Percentiles rank a stretch among this genome's conserved stretches.
Evolutionary conservation across 2,329 filamentous ascomycete genomes (phyloP).

Genomic region (Raffaelea deltoideospora): DNA sequence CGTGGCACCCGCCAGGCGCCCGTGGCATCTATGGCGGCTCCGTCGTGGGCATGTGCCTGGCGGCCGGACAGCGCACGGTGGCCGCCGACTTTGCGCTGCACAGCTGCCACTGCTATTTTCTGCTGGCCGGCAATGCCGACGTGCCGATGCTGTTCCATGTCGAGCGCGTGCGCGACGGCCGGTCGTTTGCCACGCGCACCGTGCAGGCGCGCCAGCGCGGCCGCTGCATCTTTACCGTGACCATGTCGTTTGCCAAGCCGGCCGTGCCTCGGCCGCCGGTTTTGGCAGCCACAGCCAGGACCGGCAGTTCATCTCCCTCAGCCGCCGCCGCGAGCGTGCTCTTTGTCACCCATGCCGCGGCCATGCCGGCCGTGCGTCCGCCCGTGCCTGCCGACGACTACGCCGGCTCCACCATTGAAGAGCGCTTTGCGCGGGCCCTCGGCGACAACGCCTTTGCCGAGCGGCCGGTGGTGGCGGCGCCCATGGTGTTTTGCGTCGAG

Average conservation of each 20-base stretch:
- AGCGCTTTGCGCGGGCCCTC: slow-evolving; percentile 20
- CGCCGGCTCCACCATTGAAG: slow-evolving; percentile 29
- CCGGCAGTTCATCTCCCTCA: too few species aligned
- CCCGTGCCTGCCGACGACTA: slow-evolving; percentile 20
- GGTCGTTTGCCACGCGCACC: slow-evolving; percentile 79
- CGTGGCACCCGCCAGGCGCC: slow-evolving; percentile 86
- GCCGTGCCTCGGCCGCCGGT: slow-evolving; percentile 32
- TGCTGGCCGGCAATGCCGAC: slow-evolving; percentile 72
- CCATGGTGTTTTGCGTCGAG: too few species aligned
- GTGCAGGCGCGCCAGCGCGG: slow-evolving; percentile 90
- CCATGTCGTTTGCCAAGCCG: slow-evolving; percentile 70
- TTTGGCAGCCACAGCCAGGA: slow-evolving; percentile 46
- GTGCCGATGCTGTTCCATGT: slow-evolving; percentile 91
- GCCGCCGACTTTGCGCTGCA: slow-evolving; percentile 68
- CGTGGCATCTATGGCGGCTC: slow-evolving; percentile 87
- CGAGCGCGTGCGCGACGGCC: slow-evolving; percentile 80
- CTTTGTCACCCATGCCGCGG: slow-evolving; percentile 4
- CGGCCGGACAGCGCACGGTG: slow-evolving; percentile 79
- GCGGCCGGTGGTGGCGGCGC: too few species aligned
- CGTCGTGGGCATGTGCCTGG: slow-evolving; percentile 82
- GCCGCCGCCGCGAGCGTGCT: slow-evolving; percentile 43
- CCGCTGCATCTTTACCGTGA: slow-evolving; percentile 87
- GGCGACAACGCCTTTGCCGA: background rate
- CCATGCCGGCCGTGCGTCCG: slow-evolving; percentile 8
- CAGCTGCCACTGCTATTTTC: slow-evolving; percentile 98